A percentile compares a stretch with the other conserved stretches of the same genome.
phyloP scores from a whole-genome alignment of 495 filamentous ascomycete species.

The Penicilliopsis zonata region DNA sequence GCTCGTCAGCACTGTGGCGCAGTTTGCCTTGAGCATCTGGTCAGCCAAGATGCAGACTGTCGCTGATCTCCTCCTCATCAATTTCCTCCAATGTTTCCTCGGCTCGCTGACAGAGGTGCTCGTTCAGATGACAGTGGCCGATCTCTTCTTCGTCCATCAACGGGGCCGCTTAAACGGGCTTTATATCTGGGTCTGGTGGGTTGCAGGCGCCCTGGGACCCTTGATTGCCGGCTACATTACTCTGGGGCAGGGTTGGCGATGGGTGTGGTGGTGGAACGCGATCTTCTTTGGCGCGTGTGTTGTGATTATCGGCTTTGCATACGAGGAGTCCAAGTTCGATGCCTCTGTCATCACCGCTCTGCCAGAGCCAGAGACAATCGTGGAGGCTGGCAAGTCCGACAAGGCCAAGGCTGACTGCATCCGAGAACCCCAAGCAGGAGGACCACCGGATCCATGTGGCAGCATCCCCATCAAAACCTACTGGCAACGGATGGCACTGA shows the following conservation, averaged over 20 bases:
- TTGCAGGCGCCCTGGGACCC: constrained; percentile 21
- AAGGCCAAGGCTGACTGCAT: too few relatives aligned
- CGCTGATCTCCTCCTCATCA: constrained; percentile 19
- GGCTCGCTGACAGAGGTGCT: constrained; percentile 30
- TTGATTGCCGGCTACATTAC: constrained; percentile 35
- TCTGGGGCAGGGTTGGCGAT: constrained; percentile 33
- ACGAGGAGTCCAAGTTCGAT: constrained; percentile 34
- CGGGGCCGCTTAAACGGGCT: constrained; percentile 26
- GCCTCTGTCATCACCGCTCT: too few relatives aligned
- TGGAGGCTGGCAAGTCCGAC: too few relatives aligned
- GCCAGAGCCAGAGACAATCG: too few relatives aligned
- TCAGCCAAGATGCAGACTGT: constrained; percentile 17
- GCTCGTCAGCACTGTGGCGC: constrained; percentile 20
- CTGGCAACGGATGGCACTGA: too few relatives aligned
- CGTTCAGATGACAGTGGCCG: constrained; percentile 34
- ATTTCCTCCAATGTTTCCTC: constrained; percentile 19
- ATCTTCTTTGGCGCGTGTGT: constrained; percentile 31
- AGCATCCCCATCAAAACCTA: too few relatives aligned
- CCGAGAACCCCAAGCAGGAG: too few relatives aligned
- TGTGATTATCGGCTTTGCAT: constrained; percentile 23
- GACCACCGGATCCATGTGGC: too few relatives aligned
- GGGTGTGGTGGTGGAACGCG: constrained; percentile 40
- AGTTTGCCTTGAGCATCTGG: constrained; percentile 27
- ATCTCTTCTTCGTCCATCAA: constrained; percentile 39
- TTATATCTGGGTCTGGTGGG: constrained; percentile 22